Percentiles rank a stretch among this genome's conserved stretches.
Conservation (phyloP, 129 eudicot species). For the Rutidosis leptorrhynchoides region DNA sequence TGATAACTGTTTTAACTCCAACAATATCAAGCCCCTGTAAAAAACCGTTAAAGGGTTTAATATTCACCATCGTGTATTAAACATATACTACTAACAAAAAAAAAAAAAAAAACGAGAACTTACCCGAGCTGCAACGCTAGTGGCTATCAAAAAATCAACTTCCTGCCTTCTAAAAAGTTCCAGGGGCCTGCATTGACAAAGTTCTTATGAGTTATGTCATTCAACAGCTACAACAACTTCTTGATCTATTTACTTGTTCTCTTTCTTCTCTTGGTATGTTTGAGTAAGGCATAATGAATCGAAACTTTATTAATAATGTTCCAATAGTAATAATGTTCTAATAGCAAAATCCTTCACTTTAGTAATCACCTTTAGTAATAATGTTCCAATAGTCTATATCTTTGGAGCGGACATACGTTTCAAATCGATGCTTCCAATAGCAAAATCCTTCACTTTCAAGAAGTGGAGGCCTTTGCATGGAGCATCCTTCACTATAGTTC, state of each 20-base stretch:
- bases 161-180: conserved; percentile 73
- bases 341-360: no score
- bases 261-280: no score
- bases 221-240: not conserved
- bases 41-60: conserved; percentile 1
- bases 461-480: no score
- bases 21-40: conserved; percentile 90
- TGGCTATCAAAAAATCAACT: conserved; percentile 82
- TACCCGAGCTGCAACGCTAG: conserved; percentile 94
- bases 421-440: no score
- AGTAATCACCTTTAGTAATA: no score
- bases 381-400: no score
- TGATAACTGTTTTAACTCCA: no score
- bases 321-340: no score
- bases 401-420: no score
- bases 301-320: no score
- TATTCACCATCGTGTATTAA: conserved; percentile 1
- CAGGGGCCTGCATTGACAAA: conserved; percentile 53
- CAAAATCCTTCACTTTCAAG: no score
- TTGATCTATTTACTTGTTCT: conserved; percentile 2
- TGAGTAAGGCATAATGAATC: not conserved
- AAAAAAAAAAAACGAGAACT: conserved; percentile 23
- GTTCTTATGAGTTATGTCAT: conserved; percentile 7
- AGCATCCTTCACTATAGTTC: no score
- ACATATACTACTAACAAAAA: not conserved